A percentile compares a stretch with the other conserved stretches of the same genome.
Conservation (phyloP, 306 rosid genomes). For the Clitoria ternatea region DNA sequence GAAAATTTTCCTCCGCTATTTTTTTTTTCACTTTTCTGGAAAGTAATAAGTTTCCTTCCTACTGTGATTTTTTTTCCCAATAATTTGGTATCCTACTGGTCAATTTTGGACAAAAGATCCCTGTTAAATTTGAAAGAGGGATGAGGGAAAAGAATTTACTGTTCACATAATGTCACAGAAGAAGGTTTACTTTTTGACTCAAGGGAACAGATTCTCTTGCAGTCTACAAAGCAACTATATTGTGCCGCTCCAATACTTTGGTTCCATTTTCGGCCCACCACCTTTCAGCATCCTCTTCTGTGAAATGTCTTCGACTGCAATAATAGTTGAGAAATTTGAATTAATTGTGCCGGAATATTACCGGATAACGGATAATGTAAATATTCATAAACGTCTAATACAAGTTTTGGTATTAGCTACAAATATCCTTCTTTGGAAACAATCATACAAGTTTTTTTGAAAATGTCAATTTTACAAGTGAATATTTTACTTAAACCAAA, state of each 20-base stretch:
- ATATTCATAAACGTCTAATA: constrained; percentile 10
- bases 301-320: constrained; percentile 85
- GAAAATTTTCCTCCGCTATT: constrained; percentile 11
- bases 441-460: too few relatives aligned
- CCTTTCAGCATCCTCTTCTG: constrained; percentile 71
- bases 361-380: constrained; percentile 4
- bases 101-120: constrained; percentile 18
- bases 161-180: constrained; percentile 29
- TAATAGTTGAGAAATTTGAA: constrained; percentile 19
- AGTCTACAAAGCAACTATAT: constrained; percentile 42
- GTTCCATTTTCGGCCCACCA: constrained; percentile 92
- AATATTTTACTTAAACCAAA: too few relatives aligned
- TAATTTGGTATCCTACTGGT: constrained; percentile 36
- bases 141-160: constrained; percentile 38
- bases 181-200: constrained; percentile 21
- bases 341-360: constrained; percentile 20
- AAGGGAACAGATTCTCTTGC: constrained; percentile 26
- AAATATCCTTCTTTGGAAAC: too few relatives aligned
- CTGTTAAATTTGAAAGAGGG: constrained; percentile 20
- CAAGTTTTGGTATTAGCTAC: too few relatives aligned
- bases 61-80: constrained; percentile 22
- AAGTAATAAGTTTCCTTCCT: constrained; percentile 20
- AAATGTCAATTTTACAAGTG: too few relatives aligned
- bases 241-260: constrained; percentile 61
- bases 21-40: not conserved